Evolutionary conservation across 495 filamentous ascomycete species (phyloP).

Genomic region (Chaetomium cochliodes): DNA sequence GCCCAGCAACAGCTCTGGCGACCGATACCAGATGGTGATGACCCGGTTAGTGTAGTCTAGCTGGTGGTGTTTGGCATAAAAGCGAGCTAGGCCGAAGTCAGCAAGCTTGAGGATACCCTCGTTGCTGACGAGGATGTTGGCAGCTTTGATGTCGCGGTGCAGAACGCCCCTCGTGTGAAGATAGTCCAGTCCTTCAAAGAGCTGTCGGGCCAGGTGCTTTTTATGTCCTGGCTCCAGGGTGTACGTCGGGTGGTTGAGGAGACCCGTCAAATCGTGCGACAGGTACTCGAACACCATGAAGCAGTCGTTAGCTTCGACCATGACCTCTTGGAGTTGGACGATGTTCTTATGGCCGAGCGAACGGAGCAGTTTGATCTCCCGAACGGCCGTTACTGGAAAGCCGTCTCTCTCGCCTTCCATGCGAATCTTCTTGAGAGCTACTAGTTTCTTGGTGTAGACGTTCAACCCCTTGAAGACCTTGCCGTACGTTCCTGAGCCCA

Average conservation of each 20-base stretch:
- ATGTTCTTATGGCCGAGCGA: constrained; percentile 90
- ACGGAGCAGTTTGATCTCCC: constrained; percentile 94
- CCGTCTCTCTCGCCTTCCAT: constrained; percentile 97
- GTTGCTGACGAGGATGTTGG: constrained; percentile 91
- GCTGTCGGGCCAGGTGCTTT: constrained; percentile 88
- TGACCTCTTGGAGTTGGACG: constrained; percentile 86
- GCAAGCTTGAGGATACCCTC: constrained; percentile 87
- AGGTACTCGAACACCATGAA: constrained; percentile 99
- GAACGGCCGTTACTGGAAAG: constrained; percentile 93
- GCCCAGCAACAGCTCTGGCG: constrained; percentile 87
- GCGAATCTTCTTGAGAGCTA: constrained; percentile 83
- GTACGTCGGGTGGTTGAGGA: constrained; percentile 91
- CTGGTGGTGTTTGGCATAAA: constrained; percentile 88
- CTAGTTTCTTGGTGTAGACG: constrained; percentile 85
- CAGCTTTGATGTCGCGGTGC: constrained; percentile 93
- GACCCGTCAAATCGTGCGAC: constrained; percentile 72
- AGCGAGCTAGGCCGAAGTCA: constrained; percentile 96
- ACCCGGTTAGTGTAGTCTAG: constrained; percentile 99
- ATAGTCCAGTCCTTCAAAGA: constrained; percentile 93
- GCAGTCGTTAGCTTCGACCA: constrained; percentile 98
- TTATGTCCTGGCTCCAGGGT: constrained; percentile 82
- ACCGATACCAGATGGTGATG: constrained; percentile 96
- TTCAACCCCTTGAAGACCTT: constrained; percentile 99
- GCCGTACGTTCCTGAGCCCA: constrained; percentile 90
- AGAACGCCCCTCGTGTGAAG: constrained; percentile 91